These are phyloP conservation scores for Ascochyta fabae DNA, from an alignment of 2,329 filamentous ascomycete genomes.

Conservation along the genomic window DNA sequence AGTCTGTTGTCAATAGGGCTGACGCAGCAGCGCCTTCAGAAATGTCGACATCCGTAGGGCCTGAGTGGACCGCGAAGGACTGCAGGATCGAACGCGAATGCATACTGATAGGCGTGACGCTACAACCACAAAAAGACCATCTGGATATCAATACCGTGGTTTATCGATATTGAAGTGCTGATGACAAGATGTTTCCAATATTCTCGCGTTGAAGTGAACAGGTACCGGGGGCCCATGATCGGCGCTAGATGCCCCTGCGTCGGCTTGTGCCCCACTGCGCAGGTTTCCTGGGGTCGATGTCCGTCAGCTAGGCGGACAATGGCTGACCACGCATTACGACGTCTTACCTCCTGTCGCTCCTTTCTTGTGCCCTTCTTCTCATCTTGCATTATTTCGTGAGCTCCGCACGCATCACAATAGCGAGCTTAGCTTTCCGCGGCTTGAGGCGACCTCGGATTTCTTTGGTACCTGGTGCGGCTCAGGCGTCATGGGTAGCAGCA, in stretches of 20 bases:
- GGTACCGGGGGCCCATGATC: not conserved
- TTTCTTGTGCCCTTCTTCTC: not conserved
- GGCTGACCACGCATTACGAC: constrained; percentile 1
- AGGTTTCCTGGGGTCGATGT: constrained; percentile 2
- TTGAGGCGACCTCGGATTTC: not conserved
- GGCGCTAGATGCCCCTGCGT: constrained; percentile 11
- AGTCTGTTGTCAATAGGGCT: not conserved
- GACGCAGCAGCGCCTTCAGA: not conserved
- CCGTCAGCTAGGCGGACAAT: constrained; percentile 7
- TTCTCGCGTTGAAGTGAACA: not conserved
- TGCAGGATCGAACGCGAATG: not conserved
- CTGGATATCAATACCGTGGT: not conserved
- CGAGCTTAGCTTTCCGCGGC: not conserved
- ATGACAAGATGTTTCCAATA: not conserved
- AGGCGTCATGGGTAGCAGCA: constrained; percentile 13
- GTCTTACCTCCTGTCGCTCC: not conserved
- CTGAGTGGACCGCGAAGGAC: not conserved
- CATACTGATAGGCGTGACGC: not conserved
- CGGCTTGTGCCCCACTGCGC: constrained; percentile 1
- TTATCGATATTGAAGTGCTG: not conserved
- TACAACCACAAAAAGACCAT: not conserved
- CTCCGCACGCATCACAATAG: not conserved
- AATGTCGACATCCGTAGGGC: not conserved
- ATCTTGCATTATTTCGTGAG: not conserved
- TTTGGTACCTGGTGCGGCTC: constrained; percentile 1